phyloP scores from a whole-genome alignment of 495 filamentous ascomycete genomes.

The Daldinia bambusicola region DNA sequence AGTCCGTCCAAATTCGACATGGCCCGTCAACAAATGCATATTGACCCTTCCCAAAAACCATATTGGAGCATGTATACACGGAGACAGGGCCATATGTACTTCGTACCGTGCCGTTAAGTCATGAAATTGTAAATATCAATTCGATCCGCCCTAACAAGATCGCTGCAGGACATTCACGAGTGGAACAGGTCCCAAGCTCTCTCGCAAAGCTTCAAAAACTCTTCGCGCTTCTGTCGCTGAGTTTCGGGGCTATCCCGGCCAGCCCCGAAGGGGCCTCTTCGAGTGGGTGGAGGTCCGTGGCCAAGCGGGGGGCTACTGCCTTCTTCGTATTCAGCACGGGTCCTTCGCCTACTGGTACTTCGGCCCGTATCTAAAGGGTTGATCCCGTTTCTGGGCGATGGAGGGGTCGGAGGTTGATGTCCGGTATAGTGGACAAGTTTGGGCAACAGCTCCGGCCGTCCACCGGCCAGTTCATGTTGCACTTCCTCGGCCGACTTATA shows the following conservation, averaged over 20 bases:
- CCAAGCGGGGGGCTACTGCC: slow-evolving; percentile 82
- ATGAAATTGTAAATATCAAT: slow-evolving; percentile 43
- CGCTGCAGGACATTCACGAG: slow-evolving; percentile 65
- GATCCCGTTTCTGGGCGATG: slow-evolving; percentile 71
- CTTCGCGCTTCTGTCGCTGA: slow-evolving; percentile 90
- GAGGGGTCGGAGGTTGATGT: slow-evolving; percentile 89
- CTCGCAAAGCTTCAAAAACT: slow-evolving; percentile 87
- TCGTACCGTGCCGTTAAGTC: slow-evolving; percentile 44
- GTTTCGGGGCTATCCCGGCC: slow-evolving; percentile 84
- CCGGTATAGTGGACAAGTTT: slow-evolving; percentile 95
- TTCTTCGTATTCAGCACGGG: slow-evolving; percentile 88
- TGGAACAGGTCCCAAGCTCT: slow-evolving; percentile 97
- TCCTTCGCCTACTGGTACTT: slow-evolving; percentile 73
- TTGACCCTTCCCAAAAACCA: slow-evolving; percentile 28
- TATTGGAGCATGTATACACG: slow-evolving; percentile 37
- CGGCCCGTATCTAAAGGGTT: slow-evolving; percentile 53
- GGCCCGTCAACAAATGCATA: slow-evolving; percentile 35
- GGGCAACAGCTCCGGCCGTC: slow-evolving; percentile 88
- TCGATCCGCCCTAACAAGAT: slow-evolving; percentile 20
- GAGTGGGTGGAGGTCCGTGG: slow-evolving; percentile 65
- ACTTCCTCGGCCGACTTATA: slow-evolving; percentile 97
- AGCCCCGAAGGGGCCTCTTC: slow-evolving; percentile 77
- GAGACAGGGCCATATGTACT: slow-evolving; percentile 37
- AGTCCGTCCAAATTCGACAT: slow-evolving; percentile 21
- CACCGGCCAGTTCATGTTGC: slow-evolving; percentile 87